Base-by-base conservation (phyloP, 352 stramenopile genomes). In the Phytophthora constricta region DNA sequence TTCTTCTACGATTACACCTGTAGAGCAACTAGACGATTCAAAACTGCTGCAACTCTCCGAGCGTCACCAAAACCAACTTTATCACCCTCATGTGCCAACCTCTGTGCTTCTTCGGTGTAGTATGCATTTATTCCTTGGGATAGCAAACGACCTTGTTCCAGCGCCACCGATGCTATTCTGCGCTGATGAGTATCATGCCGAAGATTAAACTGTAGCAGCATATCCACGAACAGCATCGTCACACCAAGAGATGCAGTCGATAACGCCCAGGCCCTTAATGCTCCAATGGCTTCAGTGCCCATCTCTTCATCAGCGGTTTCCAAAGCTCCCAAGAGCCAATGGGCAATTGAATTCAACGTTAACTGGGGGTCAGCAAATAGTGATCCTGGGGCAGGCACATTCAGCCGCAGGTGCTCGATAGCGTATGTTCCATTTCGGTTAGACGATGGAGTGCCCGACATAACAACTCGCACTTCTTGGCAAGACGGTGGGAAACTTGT, bases 1-100 rank as follows among this genome's bases (percentile, higher is more conserved):
- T 48, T 95, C 86, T 70, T 96, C 89, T 16, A 95, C 75, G 17
- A 86, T 75, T 13, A 95, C 85, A 19, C 89, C 89, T n/a, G 71
- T 68, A 1, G 89, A 96, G 45, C 89, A 94, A 4, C 89, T 70
- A 0, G 89, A 89, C 5, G 83, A 70, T 43, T 96, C 89, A 58
- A 96, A 96, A 91, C 39, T 9, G 82, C 89, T 19, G 76, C 75
- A 42, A 94, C 77, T 55, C 86, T 91, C 3, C 84, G 70, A 46
- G 87, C 86, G 28, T 96, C 86, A 19, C 69, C 82, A 43, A 63
- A 76, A 13, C 68, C 78, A 20, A 82, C 77, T 34, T 80, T 88
- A 4, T 76, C 74, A 27, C 73, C 62, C 33, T 76, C 65, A 27
- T 76, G 72, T 19, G 68, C 28, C 17, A 74, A 28, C 20, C 76